Percentiles rank a stretch among this genome's conserved stretches.
These are phyloP conservation scores for Eimeria zaria DNA, from an alignment of 169 alveolate species.

Conservation along the genomic window DNA sequence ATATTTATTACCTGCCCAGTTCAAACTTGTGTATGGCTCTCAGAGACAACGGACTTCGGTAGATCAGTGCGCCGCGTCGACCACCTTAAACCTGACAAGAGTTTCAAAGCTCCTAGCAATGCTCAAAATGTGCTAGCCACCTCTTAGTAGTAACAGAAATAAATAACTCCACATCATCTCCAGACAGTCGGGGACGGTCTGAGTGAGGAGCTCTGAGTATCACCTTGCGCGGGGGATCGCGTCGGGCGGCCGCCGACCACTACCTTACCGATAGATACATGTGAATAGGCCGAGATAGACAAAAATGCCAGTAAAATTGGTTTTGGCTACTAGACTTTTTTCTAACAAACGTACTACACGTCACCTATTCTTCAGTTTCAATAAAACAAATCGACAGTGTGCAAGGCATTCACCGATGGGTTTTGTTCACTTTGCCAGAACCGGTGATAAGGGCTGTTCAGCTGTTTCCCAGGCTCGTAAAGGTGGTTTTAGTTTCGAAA, in stretches of 20 bases:
- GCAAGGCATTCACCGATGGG: neutral
- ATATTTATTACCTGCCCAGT: constrained; percentile 54
- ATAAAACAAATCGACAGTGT: neutral
- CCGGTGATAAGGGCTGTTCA: neutral
- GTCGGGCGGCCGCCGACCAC: constrained; percentile 27
- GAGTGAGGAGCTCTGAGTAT: neutral
- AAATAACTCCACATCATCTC: neutral
- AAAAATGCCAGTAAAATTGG: neutral
- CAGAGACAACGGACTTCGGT: constrained; percentile 1
- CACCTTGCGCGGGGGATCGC: constrained; percentile 22
- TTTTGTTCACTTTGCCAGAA: neutral
- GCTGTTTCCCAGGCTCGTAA: neutral
- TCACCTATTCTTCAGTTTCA: too few relatives aligned
- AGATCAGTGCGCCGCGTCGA: constrained; percentile 1
- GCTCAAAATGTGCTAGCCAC: neutral
- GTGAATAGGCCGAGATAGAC: constrained; percentile 25
- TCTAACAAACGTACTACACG: neutral
- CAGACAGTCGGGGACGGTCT: neutral
- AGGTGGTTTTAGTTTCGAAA: neutral
- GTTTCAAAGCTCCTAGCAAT: constrained; percentile 11
- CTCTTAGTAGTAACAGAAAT: neutral
- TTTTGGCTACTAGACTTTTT: neutral
- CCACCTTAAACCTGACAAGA: constrained; percentile 42
- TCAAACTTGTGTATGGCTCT: constrained; percentile 31
- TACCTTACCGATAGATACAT: constrained; percentile 53